Percentiles rank a stretch among this genome's conserved stretches.
Evolutionary conservation across 169 alveolate genomes (phyloP).

Genomic region (Cyclospora cayetanensis): DNA sequence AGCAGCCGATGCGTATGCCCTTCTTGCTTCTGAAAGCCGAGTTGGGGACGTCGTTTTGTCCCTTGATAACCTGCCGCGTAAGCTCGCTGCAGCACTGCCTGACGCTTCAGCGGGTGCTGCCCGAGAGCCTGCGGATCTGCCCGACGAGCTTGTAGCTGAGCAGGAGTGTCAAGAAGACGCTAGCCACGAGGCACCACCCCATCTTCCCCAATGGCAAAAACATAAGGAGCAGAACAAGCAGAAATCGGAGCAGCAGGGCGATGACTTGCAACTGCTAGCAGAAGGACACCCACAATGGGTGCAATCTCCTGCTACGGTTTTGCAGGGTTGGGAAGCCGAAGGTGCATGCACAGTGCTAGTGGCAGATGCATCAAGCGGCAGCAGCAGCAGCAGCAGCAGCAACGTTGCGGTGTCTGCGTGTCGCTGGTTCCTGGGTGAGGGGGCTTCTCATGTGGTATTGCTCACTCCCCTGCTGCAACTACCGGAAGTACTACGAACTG

Average conservation of each 20-base stretch:
- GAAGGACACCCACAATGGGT: slow-evolving; percentile 15
- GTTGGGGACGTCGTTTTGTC: slow-evolving; percentile 25
- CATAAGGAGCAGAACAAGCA: background rate
- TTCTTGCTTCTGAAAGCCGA: background rate
- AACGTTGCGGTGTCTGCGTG: slow-evolving; percentile 25
- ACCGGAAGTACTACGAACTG: background rate
- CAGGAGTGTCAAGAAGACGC: background rate
- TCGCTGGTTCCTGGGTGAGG: slow-evolving; percentile 43
- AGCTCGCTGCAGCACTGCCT: slow-evolving; percentile 5
- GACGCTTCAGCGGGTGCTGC: background rate
- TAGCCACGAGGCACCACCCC: background rate
- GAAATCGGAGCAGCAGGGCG: background rate
- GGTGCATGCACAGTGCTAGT: slow-evolving; percentile 41
- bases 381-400: slow-evolving; percentile 44
- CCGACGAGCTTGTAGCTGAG: background rate
- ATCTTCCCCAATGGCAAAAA: background rate
- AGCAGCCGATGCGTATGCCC: slow-evolving; percentile 6
- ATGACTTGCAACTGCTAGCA: background rate
- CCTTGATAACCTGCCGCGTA: slow-evolving; percentile 6
- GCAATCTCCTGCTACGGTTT: slow-evolving; percentile 3
- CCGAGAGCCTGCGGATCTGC: background rate
- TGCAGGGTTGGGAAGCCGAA: slow-evolving; percentile 7
- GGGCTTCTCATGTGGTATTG: background rate
- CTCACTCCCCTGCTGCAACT: slow-evolving; percentile 42
- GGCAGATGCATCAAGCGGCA: background rate